phyloP scores from a whole-genome alignment of 1,139 yeast species.

The Nakaseomyces delphensis region DNA sequence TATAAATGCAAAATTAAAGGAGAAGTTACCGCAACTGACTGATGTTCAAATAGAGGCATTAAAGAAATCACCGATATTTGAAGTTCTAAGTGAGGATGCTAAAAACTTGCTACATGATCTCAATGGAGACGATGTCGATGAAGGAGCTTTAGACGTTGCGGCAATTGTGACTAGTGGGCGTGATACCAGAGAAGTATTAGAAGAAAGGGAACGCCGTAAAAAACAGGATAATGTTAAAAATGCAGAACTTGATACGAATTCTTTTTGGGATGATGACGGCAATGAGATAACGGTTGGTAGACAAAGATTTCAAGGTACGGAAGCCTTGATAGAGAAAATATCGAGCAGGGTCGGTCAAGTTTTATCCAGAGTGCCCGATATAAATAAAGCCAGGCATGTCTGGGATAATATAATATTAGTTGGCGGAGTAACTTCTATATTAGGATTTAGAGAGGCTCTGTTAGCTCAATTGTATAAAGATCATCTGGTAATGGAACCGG shows the following conservation, averaged over 20 bases:
- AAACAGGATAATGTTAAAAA: constrained; percentile 38
- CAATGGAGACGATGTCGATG: constrained; percentile 43
- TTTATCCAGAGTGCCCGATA: constrained; percentile 51
- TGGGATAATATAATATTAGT: constrained; percentile 76
- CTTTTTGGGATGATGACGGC: constrained; percentile 53
- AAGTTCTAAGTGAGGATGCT: constrained; percentile 61
- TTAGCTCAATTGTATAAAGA: constrained; percentile 51
- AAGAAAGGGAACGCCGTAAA: constrained; percentile 43
- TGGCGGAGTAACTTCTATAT: constrained; percentile 67
- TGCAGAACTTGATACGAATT: constrained; percentile 55
- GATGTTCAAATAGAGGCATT: constrained; percentile 59
- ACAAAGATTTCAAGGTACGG: constrained; percentile 78
- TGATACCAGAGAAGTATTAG: constrained; percentile 52
- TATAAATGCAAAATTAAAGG: constrained; percentile 47
- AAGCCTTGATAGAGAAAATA: constrained; percentile 46
- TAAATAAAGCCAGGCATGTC: constrained; percentile 68
- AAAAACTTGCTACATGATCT: constrained; percentile 53
- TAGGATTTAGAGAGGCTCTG: constrained; percentile 69
- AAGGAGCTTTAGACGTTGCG: constrained; percentile 80
- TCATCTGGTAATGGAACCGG: constrained; percentile 40
- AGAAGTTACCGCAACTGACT: constrained; percentile 50
- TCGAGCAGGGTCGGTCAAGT: constrained; percentile 48
- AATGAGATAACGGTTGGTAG: constrained; percentile 59
- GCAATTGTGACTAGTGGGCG: constrained; percentile 75
- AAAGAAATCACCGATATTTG: constrained; percentile 68